Evolutionary conservation across 2,329 filamentous ascomycete genomes (phyloP).

Genomic region (Fusarium liriodendri): DNA sequence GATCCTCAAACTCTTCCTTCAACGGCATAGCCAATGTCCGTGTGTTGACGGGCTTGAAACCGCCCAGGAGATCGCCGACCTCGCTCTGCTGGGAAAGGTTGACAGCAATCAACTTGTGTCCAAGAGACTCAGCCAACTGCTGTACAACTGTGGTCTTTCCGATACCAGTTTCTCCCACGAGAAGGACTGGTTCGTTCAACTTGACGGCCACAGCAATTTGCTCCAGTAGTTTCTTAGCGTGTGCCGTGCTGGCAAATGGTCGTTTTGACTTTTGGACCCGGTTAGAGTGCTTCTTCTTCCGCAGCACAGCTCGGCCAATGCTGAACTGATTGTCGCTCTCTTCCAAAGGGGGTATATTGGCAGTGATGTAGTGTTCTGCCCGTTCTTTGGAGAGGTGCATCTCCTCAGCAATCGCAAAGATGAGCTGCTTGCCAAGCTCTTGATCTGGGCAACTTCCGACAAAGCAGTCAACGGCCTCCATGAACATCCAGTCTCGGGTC

Average conservation of each 20-base stretch:
- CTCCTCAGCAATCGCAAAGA: slow-evolving; percentile 81
- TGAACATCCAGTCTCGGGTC: slow-evolving; percentile 84
- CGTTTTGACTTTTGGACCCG: slow-evolving; percentile 64
- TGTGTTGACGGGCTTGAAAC: slow-evolving; percentile 95
- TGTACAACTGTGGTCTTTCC: slow-evolving; percentile 98
- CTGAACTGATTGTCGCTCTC: slow-evolving; percentile 67
- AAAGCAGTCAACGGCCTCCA: slow-evolving; percentile 95
- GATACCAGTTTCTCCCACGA: slow-evolving; percentile 99
- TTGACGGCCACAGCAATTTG: slow-evolving; percentile 87
- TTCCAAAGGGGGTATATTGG: slow-evolving; percentile 77
- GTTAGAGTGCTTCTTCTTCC: slow-evolving; percentile 65
- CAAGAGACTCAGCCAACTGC: slow-evolving; percentile 85
- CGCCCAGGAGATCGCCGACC: slow-evolving; percentile 92
- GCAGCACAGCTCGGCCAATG: slow-evolving; percentile 74
- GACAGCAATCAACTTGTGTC: slow-evolving; percentile 89
- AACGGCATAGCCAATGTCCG: slow-evolving; percentile 88
- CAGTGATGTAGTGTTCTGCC: slow-evolving; percentile 79
- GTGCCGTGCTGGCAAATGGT: slow-evolving; percentile 88
- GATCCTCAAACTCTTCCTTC: slow-evolving; percentile 91
- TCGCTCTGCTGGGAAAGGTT: slow-evolving; percentile 99
- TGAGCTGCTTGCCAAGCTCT: slow-evolving; percentile 68
- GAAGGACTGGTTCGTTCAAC: slow-evolving; percentile 86
- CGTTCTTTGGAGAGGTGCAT: slow-evolving; percentile 88
- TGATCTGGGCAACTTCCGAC: slow-evolving; percentile 80
- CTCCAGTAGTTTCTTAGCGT: slow-evolving; percentile 87